Percentiles rank a stretch among this genome's conserved stretches.
These are phyloP conservation scores for Mallotus repandus DNA, from an alignment of 441 rosid species.

Conservation along the genomic window DNA sequence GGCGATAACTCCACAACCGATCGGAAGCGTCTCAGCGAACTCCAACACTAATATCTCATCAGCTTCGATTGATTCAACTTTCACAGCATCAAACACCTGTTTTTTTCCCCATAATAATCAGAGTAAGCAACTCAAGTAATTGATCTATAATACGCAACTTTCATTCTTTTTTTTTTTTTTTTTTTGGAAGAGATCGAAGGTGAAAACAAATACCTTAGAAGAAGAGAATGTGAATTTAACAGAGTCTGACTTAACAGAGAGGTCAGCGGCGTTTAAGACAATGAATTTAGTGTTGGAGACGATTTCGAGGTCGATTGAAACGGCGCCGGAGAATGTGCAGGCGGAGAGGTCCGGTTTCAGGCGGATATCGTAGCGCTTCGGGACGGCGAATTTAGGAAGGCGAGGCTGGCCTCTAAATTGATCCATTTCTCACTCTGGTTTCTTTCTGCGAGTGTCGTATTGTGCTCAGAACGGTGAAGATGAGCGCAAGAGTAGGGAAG, in stretches of 20 bases:
- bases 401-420: slow-evolving; percentile 81
- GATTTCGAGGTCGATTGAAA: slow-evolving; percentile 58
- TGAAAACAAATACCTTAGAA: slow-evolving; percentile 45
- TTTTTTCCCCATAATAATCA: neutral
- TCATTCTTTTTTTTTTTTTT: too few relatives aligned
- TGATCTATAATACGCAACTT: too few relatives aligned
- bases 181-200: too few relatives aligned
- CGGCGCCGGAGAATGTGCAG: slow-evolving; percentile 72
- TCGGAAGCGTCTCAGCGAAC: slow-evolving; percentile 56
- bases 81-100: slow-evolving; percentile 59
- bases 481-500: too few relatives aligned
- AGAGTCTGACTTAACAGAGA: slow-evolving; percentile 44
- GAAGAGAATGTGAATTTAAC: slow-evolving; percentile 58
- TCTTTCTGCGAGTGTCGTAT: too few relatives aligned
- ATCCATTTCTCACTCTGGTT: slow-evolving; percentile 46
- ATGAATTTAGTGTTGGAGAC: slow-evolving; percentile 59
- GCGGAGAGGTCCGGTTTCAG: slow-evolving; percentile 75
- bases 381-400: slow-evolving; percentile 79
- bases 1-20: slow-evolving; percentile 60
- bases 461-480: too few relatives aligned
- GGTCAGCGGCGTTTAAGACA: slow-evolving; percentile 94
- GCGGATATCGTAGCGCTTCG: slow-evolving; percentile 71
- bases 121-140: too few relatives aligned
- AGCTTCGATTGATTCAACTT: slow-evolving; percentile 46
- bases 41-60: slow-evolving; percentile 85